Conservation (phyloP, 257 asterid species). For the Nicotiana benthamiana region DNA sequence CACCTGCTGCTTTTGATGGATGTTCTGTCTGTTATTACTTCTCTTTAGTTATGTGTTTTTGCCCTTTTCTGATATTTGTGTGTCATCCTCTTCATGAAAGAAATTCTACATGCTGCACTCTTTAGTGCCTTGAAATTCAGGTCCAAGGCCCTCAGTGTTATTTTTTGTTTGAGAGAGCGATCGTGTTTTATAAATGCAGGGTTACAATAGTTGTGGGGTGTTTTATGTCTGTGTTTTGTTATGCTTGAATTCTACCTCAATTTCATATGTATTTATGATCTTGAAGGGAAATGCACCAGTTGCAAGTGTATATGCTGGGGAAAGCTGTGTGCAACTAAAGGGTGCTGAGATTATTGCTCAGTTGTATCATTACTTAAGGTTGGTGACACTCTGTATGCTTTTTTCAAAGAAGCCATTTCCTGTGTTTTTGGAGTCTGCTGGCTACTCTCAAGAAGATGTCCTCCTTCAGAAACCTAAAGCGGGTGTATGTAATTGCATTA, state of each 20-base stretch:
- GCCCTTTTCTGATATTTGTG: background rate
- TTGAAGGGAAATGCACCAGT: slow-evolving; percentile 71
- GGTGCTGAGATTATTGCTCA: slow-evolving; percentile 53
- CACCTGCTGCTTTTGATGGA: background rate
- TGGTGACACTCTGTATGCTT: slow-evolving; percentile 59
- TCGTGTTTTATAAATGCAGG: background rate
- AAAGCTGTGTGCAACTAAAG: slow-evolving; percentile 49
- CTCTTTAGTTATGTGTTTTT: background rate
- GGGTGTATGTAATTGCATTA: slow-evolving; percentile 40
- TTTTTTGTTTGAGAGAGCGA: background rate
- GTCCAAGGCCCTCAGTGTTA: background rate
- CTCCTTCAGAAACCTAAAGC: slow-evolving; percentile 86
- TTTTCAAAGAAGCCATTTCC: slow-evolving; percentile 81
- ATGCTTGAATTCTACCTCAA: background rate
- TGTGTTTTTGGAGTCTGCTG: slow-evolving; percentile 59
- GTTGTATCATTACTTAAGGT: slow-evolving; percentile 52
- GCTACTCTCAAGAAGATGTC: slow-evolving; percentile 47
- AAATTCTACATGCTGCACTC: background rate
- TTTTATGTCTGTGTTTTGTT: background rate
- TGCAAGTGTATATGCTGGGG: slow-evolving; percentile 72
- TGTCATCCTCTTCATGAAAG: background rate
- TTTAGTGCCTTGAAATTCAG: slow-evolving; percentile 1
- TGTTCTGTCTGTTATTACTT: background rate
- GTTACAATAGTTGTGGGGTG: background rate
- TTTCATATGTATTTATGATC: slow-evolving; percentile 11